phyloP scores from a whole-genome alignment of 2,329 filamentous ascomycete genomes.

The Hortaea werneckii region DNA sequence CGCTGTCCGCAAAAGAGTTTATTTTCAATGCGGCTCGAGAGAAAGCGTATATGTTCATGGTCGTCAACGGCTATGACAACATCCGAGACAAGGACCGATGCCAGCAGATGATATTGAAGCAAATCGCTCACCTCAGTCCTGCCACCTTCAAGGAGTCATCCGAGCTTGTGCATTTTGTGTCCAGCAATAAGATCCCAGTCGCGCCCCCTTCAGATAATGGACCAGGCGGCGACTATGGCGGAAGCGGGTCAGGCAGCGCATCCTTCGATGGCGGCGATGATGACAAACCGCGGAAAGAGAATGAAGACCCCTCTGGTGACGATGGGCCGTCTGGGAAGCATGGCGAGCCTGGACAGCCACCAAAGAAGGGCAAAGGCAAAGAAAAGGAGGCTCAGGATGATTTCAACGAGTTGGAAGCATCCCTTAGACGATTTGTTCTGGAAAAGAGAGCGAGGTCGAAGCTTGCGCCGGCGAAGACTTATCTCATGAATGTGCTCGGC shows the following conservation, averaged over 20 bases:
- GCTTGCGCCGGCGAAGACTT: slow-evolving; percentile 88
- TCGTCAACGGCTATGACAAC: slow-evolving; percentile 93
- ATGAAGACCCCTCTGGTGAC: slow-evolving; percentile 35
- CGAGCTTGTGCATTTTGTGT: slow-evolving; percentile 95
- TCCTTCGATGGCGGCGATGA: slow-evolving; percentile 28
- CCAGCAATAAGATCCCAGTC: slow-evolving; percentile 86
- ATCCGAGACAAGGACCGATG: slow-evolving; percentile 88
- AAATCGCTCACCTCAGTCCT: slow-evolving; percentile 78
- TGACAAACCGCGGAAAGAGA: slow-evolving; percentile 8
- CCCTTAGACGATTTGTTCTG: slow-evolving; percentile 81
- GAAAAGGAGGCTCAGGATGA: slow-evolving; percentile 71
- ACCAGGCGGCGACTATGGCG: slow-evolving; percentile 21
- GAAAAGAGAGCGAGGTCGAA: slow-evolving; percentile 95
- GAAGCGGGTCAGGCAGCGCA: slow-evolving; percentile 24
- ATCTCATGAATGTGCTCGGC: slow-evolving; percentile 83
- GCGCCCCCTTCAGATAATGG: slow-evolving; percentile 46
- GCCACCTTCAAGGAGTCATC: slow-evolving; percentile 84
- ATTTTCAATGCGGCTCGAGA: slow-evolving; percentile 91
- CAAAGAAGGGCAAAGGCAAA: slow-evolving; percentile 67
- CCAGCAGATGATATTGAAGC: slow-evolving; percentile 85
- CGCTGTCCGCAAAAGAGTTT: slow-evolving; percentile 93
- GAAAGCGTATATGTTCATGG: slow-evolving; percentile 98
- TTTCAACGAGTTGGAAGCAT: slow-evolving; percentile 82
- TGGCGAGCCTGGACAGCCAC: slow-evolving; percentile 32
- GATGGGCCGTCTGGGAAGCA: slow-evolving; percentile 47